Conservation (phyloP, 1,139 yeast species). For the Candida neerlandica region DNA sequence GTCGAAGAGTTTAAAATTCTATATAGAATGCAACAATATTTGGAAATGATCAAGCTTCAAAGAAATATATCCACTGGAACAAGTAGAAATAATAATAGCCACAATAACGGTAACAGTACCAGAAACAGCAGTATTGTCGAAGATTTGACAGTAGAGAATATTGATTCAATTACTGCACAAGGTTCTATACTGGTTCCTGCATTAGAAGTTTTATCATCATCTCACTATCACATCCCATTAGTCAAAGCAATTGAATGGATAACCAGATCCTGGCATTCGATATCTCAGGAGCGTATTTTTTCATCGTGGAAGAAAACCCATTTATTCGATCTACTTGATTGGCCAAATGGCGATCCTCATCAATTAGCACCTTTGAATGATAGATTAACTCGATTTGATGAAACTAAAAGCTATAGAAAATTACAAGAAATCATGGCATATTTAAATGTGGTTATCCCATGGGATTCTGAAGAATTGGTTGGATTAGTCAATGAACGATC, state of each 20-base stretch:
- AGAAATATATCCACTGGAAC: conserved; percentile 22
- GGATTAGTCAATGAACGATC: conserved; percentile 62
- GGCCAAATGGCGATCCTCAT: conserved; percentile 22
- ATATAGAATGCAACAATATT: conserved; percentile 61
- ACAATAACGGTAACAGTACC: no score
- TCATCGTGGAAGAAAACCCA: conserved; percentile 54
- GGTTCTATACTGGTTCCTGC: conserved; percentile 13
- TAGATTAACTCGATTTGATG: conserved; percentile 19
- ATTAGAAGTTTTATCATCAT: conserved; percentile 34
- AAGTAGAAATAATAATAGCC: not conserved
- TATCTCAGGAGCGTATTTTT: conserved; percentile 48
- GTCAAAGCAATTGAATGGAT: conserved; percentile 61
- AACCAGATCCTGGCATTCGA: conserved; percentile 55
- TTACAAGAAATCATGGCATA: conserved; percentile 45
- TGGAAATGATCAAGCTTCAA: conserved; percentile 50
- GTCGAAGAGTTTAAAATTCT: conserved; percentile 62
- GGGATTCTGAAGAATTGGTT: conserved; percentile 60
- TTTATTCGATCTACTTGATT: conserved; percentile 20
- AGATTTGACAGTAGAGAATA: not conserved
- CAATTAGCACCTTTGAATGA: conserved; percentile 10
- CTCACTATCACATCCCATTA: conserved; percentile 50
- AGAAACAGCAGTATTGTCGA: not conserved
- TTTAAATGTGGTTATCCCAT: conserved; percentile 53
- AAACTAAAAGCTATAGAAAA: conserved; percentile 33
- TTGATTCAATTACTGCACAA: not conserved